Evolutionary conservation across 2,329 filamentous ascomycete species (phyloP), one percentile per base, ranked within the genome.

Genomic region (Talaromyces funiculosus): DNA sequence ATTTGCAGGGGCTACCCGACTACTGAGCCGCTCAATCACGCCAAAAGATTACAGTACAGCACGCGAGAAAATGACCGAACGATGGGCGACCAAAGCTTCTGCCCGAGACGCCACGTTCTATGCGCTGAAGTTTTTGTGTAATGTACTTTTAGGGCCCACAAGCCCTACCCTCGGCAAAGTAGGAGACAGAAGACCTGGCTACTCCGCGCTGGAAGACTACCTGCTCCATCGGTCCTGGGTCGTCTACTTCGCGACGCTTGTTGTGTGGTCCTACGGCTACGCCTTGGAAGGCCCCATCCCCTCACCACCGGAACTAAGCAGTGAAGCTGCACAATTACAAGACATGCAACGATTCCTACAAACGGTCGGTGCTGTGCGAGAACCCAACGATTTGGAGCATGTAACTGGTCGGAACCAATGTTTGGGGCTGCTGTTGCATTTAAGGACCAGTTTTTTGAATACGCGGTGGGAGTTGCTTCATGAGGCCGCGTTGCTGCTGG

Each of bases 251-350:
- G 90, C 94, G 0, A 87, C 88, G 0, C 81, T 99, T 14, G 90
- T 97, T 22, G 90, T 97, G 0, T 99, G 94, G 94, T 91, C 87
- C 62, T 99, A 97, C 69, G 93, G 92, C 2, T 97, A 87, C 71
- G 92, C 93, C 0, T 79, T 96, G 20, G 94, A 97, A 67, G 94
- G 94, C 0, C 84, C 91, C 0, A 84, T 90, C 61, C 78, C 75
- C 12, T 72, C 72, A 2, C 67, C 76, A 58, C 55, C 81, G 75
- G 66, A 76, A 78, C 84, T 89, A 60, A 74, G 72, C 38, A 87
- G 80, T 0, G 81, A 81, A 53, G 82, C 86, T 14, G 87, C 90
- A 64, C 87, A 89, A 71, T 82, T 89, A 47, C 81, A 78, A 42
- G 87, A 93, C 68, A 96, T 97, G 92, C 84, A 88, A 57, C 81